Evolutionary conservation across 2,329 filamentous ascomycete species (phyloP).

Genomic region (Cercospora brassicicola): DNA sequence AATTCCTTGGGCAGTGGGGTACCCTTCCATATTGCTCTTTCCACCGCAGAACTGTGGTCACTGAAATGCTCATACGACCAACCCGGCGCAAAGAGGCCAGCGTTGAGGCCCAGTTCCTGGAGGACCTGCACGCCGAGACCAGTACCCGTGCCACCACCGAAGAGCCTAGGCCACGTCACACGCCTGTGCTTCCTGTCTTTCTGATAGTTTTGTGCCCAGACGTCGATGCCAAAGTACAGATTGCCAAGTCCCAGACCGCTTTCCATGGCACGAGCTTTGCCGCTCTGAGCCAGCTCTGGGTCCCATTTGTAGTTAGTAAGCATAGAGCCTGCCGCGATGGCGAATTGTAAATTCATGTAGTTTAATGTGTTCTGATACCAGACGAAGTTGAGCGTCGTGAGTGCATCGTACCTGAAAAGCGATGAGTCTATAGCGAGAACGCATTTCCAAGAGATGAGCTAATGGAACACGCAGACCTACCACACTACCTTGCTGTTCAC

Average conservation of each 20-base stretch:
- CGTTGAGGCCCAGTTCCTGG: slow-evolving; percentile 40
- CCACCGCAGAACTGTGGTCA: slow-evolving; percentile 31
- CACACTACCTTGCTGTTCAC: slow-evolving; percentile 41
- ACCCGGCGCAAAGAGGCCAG: slow-evolving; percentile 49
- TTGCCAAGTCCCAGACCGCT: slow-evolving; percentile 32
- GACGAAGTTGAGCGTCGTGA: slow-evolving; percentile 46
- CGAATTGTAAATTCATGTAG: slow-evolving; percentile 42
- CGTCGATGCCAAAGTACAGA: slow-evolving; percentile 48
- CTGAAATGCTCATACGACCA: slow-evolving; percentile 51
- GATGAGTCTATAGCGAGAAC: slow-evolving; percentile 7
- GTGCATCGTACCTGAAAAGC: slow-evolving; percentile 47
- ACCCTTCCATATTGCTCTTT: slow-evolving; percentile 43
- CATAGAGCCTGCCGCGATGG: slow-evolving; percentile 41
- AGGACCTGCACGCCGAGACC: slow-evolving; percentile 44
- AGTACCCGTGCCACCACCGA: slow-evolving; percentile 47
- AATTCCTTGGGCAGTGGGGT: slow-evolving; percentile 30
- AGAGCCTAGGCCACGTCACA: slow-evolving; percentile 41
- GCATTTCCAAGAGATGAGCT: too few relatives aligned
- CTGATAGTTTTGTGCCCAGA: slow-evolving; percentile 48
- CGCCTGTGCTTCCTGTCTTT: slow-evolving; percentile 34
- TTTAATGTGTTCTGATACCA: slow-evolving; percentile 50
- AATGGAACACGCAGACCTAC: slow-evolving; percentile 34
- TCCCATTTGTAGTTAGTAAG: slow-evolving; percentile 52
- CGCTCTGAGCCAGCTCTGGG: slow-evolving; percentile 31
- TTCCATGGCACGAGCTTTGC: slow-evolving; percentile 33